A percentile compares a stretch with the other conserved stretches of the same genome.
phyloP scores from a whole-genome alignment of 345 rosid species.

The Melastoma malabathricum region DNA sequence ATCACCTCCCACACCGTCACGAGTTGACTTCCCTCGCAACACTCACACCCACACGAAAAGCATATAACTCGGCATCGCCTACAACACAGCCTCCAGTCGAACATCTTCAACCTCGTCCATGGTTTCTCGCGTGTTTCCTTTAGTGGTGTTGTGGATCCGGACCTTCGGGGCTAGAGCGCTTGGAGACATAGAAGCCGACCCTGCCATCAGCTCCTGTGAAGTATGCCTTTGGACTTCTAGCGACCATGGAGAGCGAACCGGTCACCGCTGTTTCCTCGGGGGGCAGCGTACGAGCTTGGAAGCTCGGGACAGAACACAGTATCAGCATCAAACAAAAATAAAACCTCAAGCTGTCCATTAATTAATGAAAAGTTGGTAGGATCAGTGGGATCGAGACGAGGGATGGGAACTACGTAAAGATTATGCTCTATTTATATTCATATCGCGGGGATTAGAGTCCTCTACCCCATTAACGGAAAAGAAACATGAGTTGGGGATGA shows the following conservation, averaged over 20 bases:
- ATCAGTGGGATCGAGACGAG: not conserved
- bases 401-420: no score
- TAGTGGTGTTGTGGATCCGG: not conserved
- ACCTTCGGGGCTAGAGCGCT: not conserved
- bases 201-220: not conserved
- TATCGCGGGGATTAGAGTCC: no score
- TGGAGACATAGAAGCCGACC: not conserved
- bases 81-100: no score
- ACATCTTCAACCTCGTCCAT: no score
- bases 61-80: no score
- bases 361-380: not conserved
- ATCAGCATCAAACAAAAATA: not conserved
- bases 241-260: not conserved
- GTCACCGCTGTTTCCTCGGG: not conserved
- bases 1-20: no score
- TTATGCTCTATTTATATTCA: no score
- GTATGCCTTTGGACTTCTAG: not conserved
- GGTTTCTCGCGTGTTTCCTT: no score
- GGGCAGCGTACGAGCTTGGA: not conserved
- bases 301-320: not conserved
- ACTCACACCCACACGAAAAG: no score
- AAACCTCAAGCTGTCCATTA: slow-evolving; percentile 1
- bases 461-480: no score
- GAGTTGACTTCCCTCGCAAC: no score
- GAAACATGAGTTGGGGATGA: no score